Evolutionary conservation across 306 rosid genomes (phyloP).

Genomic region (Pyrus pyrifolia): DNA sequence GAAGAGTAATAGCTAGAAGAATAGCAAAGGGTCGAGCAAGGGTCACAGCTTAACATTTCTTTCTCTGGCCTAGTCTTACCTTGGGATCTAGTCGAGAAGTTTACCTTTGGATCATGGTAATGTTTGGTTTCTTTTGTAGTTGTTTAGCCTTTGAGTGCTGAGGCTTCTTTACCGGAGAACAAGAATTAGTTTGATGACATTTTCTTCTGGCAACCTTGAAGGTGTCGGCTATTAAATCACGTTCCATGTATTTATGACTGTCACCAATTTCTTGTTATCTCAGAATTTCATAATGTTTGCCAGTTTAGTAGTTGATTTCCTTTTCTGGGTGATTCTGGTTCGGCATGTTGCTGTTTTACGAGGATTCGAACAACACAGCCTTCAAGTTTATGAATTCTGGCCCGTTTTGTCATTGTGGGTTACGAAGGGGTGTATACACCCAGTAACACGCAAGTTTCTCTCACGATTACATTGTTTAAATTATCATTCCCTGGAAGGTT

Average conservation of each 20-base stretch:
- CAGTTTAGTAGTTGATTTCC: not conserved
- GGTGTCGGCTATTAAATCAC: not conserved
- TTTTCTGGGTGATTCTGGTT: not conserved
- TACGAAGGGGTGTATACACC: not conserved
- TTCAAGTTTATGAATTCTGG: not conserved
- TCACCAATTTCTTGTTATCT: not conserved
- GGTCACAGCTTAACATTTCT: slow-evolving; percentile 65
- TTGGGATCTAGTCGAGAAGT: slow-evolving; percentile 15
- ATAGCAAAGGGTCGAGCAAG: slow-evolving; percentile 82
- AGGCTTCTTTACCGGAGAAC: not conserved
- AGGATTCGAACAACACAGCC: not conserved
- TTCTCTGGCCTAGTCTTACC: slow-evolving; percentile 1
- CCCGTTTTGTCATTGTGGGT: not conserved
- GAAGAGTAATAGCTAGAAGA: slow-evolving; percentile 83
- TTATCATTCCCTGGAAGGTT: too few species aligned
- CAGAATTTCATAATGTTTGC: not conserved
- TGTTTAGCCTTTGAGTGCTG: not conserved
- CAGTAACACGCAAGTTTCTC: too few species aligned
- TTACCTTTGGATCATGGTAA: slow-evolving; percentile 6
- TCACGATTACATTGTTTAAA: too few species aligned
- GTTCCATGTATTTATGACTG: not conserved
- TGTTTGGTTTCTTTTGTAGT: not conserved
- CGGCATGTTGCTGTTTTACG: not conserved
- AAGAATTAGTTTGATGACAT: not conserved
- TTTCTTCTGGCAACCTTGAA: not conserved